Evolutionary conservation across 2,329 filamentous ascomycete species (phyloP).

Genomic region (Pseudonectria buxi): DNA sequence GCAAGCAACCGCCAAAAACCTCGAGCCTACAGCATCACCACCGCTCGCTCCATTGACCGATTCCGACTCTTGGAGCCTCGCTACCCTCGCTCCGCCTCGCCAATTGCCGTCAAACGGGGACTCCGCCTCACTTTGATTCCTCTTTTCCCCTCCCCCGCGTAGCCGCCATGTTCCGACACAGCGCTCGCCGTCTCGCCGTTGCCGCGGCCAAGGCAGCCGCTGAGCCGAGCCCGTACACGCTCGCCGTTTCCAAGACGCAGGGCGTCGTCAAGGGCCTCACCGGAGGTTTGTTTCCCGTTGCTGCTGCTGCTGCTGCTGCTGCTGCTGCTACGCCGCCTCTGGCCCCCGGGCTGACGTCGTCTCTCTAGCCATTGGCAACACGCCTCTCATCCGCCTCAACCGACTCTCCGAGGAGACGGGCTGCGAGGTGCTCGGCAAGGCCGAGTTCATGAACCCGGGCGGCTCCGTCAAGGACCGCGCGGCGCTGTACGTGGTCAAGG

Average conservation of each 20-base stretch:
- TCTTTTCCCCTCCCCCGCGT: too few species aligned
- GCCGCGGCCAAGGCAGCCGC: slow-evolving; percentile 40
- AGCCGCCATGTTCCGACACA: slow-evolving; percentile 60
- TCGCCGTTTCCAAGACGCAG: slow-evolving; percentile 73
- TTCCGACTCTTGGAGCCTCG: slow-evolving; percentile 3
- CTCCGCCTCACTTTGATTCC: slow-evolving; percentile 1
- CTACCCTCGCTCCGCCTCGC: slow-evolving; percentile 1
- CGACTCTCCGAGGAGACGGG: slow-evolving; percentile 83
- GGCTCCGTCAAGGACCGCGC: slow-evolving; percentile 95
- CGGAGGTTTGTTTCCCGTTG: slow-evolving; percentile 54
- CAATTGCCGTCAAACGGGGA: slow-evolving; percentile 11
- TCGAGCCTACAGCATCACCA: slow-evolving; percentile 9
- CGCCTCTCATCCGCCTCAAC: slow-evolving; percentile 85
- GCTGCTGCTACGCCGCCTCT: too few species aligned
- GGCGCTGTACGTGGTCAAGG: slow-evolving; percentile 85
- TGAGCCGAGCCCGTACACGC: slow-evolving; percentile 50
- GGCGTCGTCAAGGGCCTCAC: slow-evolving; percentile 71
- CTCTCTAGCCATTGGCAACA: slow-evolving; percentile 83
- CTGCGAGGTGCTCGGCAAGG: slow-evolving; percentile 91
- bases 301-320: too few species aligned
- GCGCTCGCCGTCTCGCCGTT: slow-evolving; percentile 58
- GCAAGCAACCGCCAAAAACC: slow-evolving; percentile 6
- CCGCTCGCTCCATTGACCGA: slow-evolving; percentile 3
- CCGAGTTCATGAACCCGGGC: slow-evolving; percentile 97
- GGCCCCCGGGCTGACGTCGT: neutral